Evolutionary conservation across 1,284 basidiomycete genomes (phyloP).

Genomic region (Schizophyllum amplum): DNA sequence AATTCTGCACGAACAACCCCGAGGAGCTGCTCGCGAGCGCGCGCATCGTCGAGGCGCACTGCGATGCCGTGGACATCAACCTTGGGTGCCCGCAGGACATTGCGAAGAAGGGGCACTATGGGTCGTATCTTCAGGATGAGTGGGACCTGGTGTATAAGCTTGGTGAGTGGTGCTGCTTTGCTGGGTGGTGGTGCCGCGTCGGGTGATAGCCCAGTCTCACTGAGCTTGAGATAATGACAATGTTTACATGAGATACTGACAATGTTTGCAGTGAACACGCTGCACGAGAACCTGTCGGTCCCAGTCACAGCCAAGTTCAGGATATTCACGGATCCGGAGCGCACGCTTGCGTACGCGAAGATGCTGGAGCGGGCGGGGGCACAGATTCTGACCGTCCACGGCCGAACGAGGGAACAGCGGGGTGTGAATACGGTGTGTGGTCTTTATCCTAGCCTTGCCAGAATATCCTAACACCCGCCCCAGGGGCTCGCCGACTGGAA

Average conservation of each 20-base stretch:
- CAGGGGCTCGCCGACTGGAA: constrained; percentile 83
- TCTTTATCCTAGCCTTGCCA: background rate
- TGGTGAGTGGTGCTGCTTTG: constrained; percentile 46
- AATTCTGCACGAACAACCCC: constrained; percentile 92
- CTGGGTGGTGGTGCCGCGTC: too few relatives aligned
- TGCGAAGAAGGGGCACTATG: constrained; percentile 82
- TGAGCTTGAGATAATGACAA: background rate
- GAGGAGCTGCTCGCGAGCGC: constrained; percentile 73
- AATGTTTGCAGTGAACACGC: constrained; percentile 56
- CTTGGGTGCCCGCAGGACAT: constrained; percentile 97
- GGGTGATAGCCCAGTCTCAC: background rate
- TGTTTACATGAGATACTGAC: background rate
- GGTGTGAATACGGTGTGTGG: constrained; percentile 61
- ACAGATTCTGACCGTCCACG: constrained; percentile 92
- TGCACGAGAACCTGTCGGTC: constrained; percentile 78
- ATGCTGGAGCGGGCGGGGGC: constrained; percentile 95
- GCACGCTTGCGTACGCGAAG: constrained; percentile 87
- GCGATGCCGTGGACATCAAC: constrained; percentile 94
- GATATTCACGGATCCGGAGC: constrained; percentile 79
- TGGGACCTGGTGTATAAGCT: constrained; percentile 82
- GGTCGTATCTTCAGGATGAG: constrained; percentile 89
- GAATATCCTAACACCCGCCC: constrained; percentile 4
- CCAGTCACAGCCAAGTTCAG: constrained; percentile 97
- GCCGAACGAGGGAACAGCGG: constrained; percentile 85
- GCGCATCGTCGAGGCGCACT: constrained; percentile 61